A percentile compares a stretch with the other conserved stretches of the same genome.
These are phyloP conservation scores for Kondoa malvinella DNA, from an alignment of 768 basidiomycete species.

Conservation along the genomic window DNA sequence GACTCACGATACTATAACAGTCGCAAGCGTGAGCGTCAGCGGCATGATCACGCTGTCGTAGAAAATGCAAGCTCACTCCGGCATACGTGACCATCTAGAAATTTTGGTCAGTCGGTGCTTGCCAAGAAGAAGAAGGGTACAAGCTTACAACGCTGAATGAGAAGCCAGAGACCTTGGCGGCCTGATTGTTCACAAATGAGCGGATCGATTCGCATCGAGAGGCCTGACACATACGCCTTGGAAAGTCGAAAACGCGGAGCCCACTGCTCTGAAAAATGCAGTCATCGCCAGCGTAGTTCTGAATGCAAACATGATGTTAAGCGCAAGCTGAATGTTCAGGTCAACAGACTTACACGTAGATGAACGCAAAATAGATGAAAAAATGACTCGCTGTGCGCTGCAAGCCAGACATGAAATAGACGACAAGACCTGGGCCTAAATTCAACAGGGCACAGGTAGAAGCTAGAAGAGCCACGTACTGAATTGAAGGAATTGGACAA, in stretches of 20 bases:
- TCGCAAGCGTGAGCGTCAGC: no score
- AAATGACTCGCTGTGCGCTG: neutral
- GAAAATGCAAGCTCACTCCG: no score
- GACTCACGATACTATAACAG: no score
- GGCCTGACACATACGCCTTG: conserved; percentile 4
- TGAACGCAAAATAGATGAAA: neutral
- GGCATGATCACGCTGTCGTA: no score
- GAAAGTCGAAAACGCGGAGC: neutral
- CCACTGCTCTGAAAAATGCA: neutral
- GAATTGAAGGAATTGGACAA: conserved; percentile 1
- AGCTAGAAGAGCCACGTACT: neutral
- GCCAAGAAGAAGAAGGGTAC: neutral
- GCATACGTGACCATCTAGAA: neutral
- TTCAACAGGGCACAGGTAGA: neutral
- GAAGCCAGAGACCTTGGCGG: no score
- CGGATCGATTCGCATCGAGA: no score
- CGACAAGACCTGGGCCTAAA: neutral
- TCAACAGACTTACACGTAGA: no score
- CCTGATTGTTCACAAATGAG: no score
- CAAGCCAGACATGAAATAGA: neutral
- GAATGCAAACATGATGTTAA: no score
- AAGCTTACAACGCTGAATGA: neutral
- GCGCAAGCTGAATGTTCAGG: no score
- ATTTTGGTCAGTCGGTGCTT: neutral
- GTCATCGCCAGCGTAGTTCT: neutral